Conservation (phyloP, 2,329 filamentous ascomycete species). For the Diaporthe aspalathi region DNA sequence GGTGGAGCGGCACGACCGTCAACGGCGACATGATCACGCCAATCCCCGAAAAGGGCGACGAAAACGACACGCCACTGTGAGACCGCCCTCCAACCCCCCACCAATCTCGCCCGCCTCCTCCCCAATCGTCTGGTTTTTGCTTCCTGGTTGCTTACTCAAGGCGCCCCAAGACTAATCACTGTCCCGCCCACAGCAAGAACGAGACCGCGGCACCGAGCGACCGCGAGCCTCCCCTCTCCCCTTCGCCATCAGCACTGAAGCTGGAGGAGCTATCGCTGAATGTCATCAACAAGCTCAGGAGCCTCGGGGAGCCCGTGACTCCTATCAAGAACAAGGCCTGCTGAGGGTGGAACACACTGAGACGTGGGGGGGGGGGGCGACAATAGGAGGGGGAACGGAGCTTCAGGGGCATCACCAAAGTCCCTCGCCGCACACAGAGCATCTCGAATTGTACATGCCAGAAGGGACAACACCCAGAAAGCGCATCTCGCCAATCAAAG, state of each 20-base stretch:
- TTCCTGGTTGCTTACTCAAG: constrained; percentile 37
- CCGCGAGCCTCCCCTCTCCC: constrained; percentile 44
- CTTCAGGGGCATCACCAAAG: no score
- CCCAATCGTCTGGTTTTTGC: constrained; percentile 17
- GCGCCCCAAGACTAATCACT: constrained; percentile 38
- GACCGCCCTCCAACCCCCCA: constrained; percentile 44
- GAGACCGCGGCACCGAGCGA: constrained; percentile 29
- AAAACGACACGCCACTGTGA: constrained; percentile 62
- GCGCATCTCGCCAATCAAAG: neutral
- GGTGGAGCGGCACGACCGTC: constrained; percentile 73
- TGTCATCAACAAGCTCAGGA: constrained; percentile 78
- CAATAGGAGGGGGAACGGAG: neutral
- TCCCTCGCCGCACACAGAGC: neutral
- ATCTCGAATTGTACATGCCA: neutral
- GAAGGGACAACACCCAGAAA: neutral
- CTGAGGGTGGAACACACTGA: neutral
- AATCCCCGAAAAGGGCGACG: constrained; percentile 59
- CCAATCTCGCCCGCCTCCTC: constrained; percentile 6
- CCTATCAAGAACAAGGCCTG: constrained; percentile 35
- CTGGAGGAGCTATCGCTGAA: constrained; percentile 73
- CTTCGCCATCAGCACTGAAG: constrained; percentile 52
- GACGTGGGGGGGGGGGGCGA: neutral
- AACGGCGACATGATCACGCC: constrained; percentile 58
- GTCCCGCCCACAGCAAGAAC: constrained; percentile 40
- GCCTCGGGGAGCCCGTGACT: constrained; percentile 65